Evolutionary conservation across 371 early-diverging fungal genomes (phyloP).

Genomic region (Rozella allomycis): DNA sequence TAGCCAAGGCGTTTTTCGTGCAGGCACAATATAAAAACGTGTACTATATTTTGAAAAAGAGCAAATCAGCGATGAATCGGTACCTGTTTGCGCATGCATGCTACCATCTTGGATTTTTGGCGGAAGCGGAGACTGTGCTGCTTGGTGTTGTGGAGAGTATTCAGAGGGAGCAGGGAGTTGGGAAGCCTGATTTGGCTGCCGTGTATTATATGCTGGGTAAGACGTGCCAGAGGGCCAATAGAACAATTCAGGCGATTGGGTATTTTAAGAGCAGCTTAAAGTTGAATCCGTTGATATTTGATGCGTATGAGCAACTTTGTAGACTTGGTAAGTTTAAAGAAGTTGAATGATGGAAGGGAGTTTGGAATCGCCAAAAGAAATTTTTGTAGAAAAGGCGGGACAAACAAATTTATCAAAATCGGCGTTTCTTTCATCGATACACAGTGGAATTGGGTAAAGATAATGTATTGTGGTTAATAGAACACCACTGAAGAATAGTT

Average conservation of each 20-base stretch:
- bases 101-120: too few species aligned
- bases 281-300: slow-evolving; percentile 35
- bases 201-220: slow-evolving; percentile 21
- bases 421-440: slow-evolving; percentile 1
- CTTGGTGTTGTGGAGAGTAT: too few species aligned
- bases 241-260: slow-evolving; percentile 13
- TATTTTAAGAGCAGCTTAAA: slow-evolving; percentile 19
- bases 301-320: slow-evolving; percentile 27
- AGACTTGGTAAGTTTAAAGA: slow-evolving; percentile 17
- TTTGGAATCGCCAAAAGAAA: neutral
- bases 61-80: too few species aligned
- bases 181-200: slow-evolving; percentile 11
- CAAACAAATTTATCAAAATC: too few species aligned
- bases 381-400: neutral
- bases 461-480: slow-evolving; percentile 4
- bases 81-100: too few species aligned
- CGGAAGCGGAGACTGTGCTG: too few species aligned
- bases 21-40: too few species aligned
- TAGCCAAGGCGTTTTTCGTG: too few species aligned
- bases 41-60: too few species aligned
- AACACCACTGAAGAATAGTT: neutral
- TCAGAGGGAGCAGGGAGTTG: too few species aligned
- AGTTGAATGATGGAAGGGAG: neutral
- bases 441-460: slow-evolving; percentile 1
- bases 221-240: slow-evolving; percentile 10